These are phyloP conservation scores for Lipomyces kockii DNA, from an alignment of 805 yeast genomes.

Conservation along the genomic window DNA sequence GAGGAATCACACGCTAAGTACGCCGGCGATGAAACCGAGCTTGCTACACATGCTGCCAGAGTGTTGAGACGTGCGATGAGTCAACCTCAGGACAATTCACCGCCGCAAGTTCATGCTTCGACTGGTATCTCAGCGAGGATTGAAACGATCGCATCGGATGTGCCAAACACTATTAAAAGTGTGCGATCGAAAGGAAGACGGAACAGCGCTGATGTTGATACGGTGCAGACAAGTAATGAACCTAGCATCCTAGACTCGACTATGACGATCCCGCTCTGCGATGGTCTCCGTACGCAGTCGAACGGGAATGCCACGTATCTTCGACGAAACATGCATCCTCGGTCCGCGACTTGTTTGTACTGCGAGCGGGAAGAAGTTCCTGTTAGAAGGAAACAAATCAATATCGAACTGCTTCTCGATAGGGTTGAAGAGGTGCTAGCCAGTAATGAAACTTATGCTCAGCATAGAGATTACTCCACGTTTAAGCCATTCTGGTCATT, in stretches of 20 bases:
- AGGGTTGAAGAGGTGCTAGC: background rate
- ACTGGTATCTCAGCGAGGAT: background rate
- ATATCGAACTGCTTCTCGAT: background rate
- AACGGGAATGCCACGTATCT: background rate
- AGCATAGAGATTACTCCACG: background rate
- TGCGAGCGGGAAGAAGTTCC: background rate
- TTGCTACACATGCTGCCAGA: background rate
- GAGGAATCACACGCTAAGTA: background rate
- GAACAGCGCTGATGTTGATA: background rate
- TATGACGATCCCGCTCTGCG: background rate
- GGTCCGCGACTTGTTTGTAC: background rate
- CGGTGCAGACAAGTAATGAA: background rate
- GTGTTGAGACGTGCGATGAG: background rate
- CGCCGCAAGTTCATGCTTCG: background rate
- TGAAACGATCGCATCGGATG: background rate
- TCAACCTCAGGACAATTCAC: background rate
- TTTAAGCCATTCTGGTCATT: background rate
- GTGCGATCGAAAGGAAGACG: background rate
- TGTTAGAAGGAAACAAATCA: background rate
- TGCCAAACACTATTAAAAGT: background rate
- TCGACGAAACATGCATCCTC: background rate
- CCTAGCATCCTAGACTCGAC: background rate
- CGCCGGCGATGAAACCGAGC: background rate
- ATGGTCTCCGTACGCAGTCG: background rate
- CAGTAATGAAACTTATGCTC: background rate